Conservation (phyloP, 257 asterid species). For the Primulina tabacum region DNA sequence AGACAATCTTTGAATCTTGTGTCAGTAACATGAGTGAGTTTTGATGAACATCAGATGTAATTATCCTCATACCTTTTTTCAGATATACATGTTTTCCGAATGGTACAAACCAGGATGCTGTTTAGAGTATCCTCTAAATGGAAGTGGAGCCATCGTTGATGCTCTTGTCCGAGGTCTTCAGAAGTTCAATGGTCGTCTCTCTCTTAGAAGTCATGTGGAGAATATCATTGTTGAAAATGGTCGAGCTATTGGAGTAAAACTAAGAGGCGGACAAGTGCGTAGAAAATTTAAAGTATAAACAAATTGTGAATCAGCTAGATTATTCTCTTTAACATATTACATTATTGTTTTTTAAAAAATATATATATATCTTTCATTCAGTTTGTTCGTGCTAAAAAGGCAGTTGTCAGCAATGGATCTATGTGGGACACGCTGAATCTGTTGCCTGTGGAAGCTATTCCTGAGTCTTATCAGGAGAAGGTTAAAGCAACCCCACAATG, state of each 20-base stretch:
- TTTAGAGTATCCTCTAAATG: constrained; percentile 87
- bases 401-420: constrained; percentile 92
- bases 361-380: constrained; percentile 33
- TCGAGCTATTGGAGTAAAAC: constrained; percentile 85
- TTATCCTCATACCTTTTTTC: constrained; percentile 23
- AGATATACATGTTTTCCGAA: constrained; percentile 95
- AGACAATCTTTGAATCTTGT: background rate
- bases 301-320: background rate
- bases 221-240: constrained; percentile 78
- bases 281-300: background rate
- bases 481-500: constrained; percentile 73
- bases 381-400: constrained; percentile 85
- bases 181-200: constrained; percentile 82
- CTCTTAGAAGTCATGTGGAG: constrained; percentile 84
- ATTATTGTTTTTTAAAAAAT: background rate
- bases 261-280: constrained; percentile 87
- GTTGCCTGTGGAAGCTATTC: constrained; percentile 66
- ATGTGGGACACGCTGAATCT: constrained; percentile 92
- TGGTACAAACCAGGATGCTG: constrained; percentile 94
- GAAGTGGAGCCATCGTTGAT: constrained; percentile 82
- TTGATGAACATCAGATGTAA: background rate
- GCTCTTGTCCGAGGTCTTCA: constrained; percentile 83
- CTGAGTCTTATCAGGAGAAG: constrained; percentile 59
- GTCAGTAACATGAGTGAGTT: background rate
- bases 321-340: constrained; percentile 1